Percentiles rank a stretch among this genome's conserved stretches.
These are phyloP conservation scores for Podospora anserina DNA, from an alignment of 495 filamentous ascomycete genomes.

Conservation along the genomic window DNA sequence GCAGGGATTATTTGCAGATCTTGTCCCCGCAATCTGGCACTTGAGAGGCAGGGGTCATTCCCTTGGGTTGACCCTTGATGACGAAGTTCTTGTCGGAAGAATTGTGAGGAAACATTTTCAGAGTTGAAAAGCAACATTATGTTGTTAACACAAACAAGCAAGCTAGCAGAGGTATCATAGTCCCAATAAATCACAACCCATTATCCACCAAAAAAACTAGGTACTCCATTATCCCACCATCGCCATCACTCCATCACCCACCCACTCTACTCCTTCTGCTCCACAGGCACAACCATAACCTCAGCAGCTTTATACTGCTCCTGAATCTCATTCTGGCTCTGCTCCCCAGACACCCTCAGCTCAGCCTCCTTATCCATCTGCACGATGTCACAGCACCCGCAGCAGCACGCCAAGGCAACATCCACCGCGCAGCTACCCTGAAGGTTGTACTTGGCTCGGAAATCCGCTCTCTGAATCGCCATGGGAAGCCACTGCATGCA, in stretches of 20 bases:
- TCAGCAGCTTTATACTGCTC: not conserved
- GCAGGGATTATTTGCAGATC: not conserved
- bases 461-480: constrained; percentile 42
- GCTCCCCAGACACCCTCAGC: not conserved
- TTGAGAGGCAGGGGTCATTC: not conserved
- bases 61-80: not conserved
- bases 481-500: constrained; percentile 37
- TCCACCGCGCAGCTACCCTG: constrained; percentile 41
- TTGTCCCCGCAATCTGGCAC: not conserved
- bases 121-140: no score
- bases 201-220: not conserved
- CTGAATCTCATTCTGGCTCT: not conserved
- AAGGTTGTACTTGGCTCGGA: constrained; percentile 43
- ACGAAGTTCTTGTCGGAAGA: no score
- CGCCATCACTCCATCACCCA: not conserved
- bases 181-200: not conserved
- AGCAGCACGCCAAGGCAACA: constrained; percentile 40
- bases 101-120: no score
- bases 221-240: not conserved
- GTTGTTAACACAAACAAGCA: not conserved
- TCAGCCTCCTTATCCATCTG: constrained; percentile 41
- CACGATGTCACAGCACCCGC: constrained; percentile 39
- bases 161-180: not conserved
- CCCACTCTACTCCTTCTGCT: constrained; percentile 3
- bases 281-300: not conserved